These are phyloP conservation scores for Talaromyces thailandensis DNA, from an alignment of 495 filamentous ascomycete genomes.

Conservation along the genomic window DNA sequence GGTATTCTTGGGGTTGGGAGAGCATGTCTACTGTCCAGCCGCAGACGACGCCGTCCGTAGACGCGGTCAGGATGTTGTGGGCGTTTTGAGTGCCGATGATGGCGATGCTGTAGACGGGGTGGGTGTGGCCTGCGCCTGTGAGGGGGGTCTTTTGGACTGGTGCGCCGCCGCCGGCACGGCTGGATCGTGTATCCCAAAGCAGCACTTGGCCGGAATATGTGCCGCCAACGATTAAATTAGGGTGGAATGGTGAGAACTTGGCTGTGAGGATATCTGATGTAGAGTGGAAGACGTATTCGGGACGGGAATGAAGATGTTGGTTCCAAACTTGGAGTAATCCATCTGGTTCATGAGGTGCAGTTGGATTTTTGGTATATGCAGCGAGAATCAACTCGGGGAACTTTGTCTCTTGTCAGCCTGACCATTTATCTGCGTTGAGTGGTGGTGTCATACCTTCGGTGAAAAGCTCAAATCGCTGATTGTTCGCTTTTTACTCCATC, in stretches of 20 bases:
- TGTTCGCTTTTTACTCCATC: slow-evolving; percentile 97
- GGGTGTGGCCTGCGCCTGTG: slow-evolving; percentile 84
- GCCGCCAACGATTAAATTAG: slow-evolving; percentile 88
- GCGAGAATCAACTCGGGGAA: slow-evolving; percentile 89
- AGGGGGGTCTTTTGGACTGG: slow-evolving; percentile 94
- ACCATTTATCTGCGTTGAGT: too few species aligned
- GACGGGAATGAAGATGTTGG: slow-evolving; percentile 80
- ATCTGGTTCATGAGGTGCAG: slow-evolving; percentile 89
- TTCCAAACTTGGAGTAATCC: slow-evolving; percentile 97
- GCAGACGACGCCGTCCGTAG: slow-evolving; percentile 93
- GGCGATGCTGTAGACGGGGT: slow-evolving; percentile 91
- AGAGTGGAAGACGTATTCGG: slow-evolving; percentile 94
- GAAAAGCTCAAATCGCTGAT: slow-evolving; percentile 89
- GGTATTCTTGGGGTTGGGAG: slow-evolving; percentile 83
- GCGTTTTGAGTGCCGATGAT: slow-evolving; percentile 98
- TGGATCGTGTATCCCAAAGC: slow-evolving; percentile 87
- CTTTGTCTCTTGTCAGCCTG: slow-evolving; percentile 20
- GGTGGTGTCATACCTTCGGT: slow-evolving; percentile 60
- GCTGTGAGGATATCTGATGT: slow-evolving; percentile 92
- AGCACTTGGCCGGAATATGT: slow-evolving; percentile 94
- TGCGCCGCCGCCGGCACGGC: slow-evolving; percentile 57
- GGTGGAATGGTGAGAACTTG: slow-evolving; percentile 96
- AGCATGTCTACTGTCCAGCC: slow-evolving; percentile 98
- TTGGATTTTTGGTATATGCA: slow-evolving; percentile 92
- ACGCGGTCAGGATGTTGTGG: slow-evolving; percentile 93